phyloP scores from a whole-genome alignment of 345 rosid genomes.

The Populus deltoides region DNA sequence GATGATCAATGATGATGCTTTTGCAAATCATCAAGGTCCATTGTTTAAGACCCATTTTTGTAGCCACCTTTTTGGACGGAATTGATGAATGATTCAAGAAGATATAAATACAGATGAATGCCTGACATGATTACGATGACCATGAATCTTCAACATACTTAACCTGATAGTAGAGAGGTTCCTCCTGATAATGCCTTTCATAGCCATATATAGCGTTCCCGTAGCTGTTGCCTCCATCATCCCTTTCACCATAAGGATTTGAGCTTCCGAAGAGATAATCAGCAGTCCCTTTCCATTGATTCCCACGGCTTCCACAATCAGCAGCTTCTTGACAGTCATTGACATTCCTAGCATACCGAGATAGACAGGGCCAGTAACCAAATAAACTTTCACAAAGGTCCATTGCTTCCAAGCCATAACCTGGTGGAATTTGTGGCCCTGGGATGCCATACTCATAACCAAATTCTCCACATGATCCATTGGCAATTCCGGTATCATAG shows the following conservation, averaged over 20 bases:
- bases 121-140: background rate
- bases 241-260: slow-evolving; percentile 45
- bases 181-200: slow-evolving; percentile 18
- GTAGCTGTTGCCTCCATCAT: background rate
- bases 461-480: slow-evolving; percentile 9
- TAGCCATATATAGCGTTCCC: slow-evolving; percentile 17
- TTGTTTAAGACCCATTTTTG: background rate
- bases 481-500: background rate
- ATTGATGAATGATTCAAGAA: background rate
- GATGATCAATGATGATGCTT: background rate
- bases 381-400: slow-evolving; percentile 72
- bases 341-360: slow-evolving; percentile 25
- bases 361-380: slow-evolving; percentile 76
- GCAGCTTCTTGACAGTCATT: slow-evolving; percentile 16
- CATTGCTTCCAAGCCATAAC: slow-evolving; percentile 73
- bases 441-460: slow-evolving; percentile 23
- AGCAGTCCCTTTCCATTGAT: slow-evolving; percentile 54
- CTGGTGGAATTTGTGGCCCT: slow-evolving; percentile 54
- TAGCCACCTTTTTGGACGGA: background rate
- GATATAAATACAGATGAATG: background rate
- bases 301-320: slow-evolving; percentile 25
- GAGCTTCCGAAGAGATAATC: slow-evolving; percentile 72
- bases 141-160: slow-evolving; percentile 18
- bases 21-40: no score
- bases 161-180: slow-evolving; percentile 4